A percentile compares a stretch with the other conserved stretches of the same genome.
These are phyloP conservation scores for Kalaharituber pfeilii DNA, from an alignment of 2,329 filamentous ascomycete species.

Conservation along the genomic window DNA sequence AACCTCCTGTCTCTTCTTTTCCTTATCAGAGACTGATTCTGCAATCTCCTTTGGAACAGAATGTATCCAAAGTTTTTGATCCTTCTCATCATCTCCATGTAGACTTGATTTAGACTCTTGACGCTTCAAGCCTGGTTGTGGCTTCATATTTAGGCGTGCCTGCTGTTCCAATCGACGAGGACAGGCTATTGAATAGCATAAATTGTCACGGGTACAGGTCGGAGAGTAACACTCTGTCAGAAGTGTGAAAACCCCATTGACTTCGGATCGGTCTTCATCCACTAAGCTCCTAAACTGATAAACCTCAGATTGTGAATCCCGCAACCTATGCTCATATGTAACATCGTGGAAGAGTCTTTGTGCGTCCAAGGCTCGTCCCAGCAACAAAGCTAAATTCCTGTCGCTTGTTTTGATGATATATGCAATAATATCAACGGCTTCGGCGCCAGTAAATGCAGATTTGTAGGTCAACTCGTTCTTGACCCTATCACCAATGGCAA, in stretches of 20 bases:
- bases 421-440: conserved; percentile 86
- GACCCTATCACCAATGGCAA: conserved; percentile 67
- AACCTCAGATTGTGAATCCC: conserved; percentile 85
- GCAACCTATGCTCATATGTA: conserved; percentile 86
- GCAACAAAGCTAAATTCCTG: conserved; percentile 74
- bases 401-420: conserved; percentile 97
- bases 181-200: conserved; percentile 97
- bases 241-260: conserved; percentile 92
- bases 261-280: conserved; percentile 57
- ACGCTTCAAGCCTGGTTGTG: conserved; percentile 66
- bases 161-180: conserved; percentile 87
- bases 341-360: conserved; percentile 99
- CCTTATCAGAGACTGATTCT: conserved; percentile 70
- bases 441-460: conserved; percentile 86
- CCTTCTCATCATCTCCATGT: conserved; percentile 79
- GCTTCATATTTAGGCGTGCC: conserved; percentile 80
- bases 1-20: conserved; percentile 95
- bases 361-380: conserved; percentile 82
- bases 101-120: conserved; percentile 52
- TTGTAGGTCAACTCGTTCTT: conserved; percentile 97
- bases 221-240: conserved; percentile 96
- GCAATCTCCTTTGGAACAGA: conserved; percentile 90
- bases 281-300: conserved; percentile 83
- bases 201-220: conserved; percentile 82
- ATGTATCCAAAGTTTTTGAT: conserved; percentile 99